Conservation (phyloP, 192 early-diverging fungal species). For the Entomortierella parvispora region DNA sequence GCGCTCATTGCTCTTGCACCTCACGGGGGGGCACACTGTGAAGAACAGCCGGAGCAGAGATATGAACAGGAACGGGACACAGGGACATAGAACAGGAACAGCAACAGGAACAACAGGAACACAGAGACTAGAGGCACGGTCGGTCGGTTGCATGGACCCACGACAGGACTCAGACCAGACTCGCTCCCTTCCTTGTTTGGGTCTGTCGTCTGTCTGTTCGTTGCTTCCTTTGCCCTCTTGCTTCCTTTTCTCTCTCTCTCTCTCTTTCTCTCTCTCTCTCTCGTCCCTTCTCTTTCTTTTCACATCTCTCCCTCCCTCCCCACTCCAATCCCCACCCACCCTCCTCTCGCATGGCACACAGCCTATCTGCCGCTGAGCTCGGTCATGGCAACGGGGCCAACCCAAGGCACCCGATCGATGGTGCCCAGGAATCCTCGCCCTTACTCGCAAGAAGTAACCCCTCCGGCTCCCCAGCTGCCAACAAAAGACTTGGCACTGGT, state of each 20-base stretch:
- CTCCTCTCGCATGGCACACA: background rate
- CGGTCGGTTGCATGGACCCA: no score
- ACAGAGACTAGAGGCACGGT: no score
- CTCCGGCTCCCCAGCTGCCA: background rate
- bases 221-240: background rate
- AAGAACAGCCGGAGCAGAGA: no score
- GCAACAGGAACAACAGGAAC: no score
- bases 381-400: conserved; percentile 10
- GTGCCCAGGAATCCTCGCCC: conserved; percentile 8
- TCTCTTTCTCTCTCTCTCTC: background rate
- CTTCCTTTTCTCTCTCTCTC: background rate
- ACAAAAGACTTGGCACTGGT: background rate
- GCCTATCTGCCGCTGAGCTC: conserved; percentile 21
- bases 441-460: background rate
- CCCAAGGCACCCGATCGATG: conserved; percentile 1
- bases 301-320: background rate
- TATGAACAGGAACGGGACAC: no score
- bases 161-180: no score
- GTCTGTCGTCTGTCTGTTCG: background rate
- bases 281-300: background rate
- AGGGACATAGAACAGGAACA: no score
- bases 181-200: no score
- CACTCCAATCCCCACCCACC: background rate
- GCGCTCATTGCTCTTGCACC: no score
- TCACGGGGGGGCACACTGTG: no score